Evolutionary conservation across 2,329 filamentous ascomycete genomes (phyloP).

Genomic region (Pseudogymnoascus sp.): DNA sequence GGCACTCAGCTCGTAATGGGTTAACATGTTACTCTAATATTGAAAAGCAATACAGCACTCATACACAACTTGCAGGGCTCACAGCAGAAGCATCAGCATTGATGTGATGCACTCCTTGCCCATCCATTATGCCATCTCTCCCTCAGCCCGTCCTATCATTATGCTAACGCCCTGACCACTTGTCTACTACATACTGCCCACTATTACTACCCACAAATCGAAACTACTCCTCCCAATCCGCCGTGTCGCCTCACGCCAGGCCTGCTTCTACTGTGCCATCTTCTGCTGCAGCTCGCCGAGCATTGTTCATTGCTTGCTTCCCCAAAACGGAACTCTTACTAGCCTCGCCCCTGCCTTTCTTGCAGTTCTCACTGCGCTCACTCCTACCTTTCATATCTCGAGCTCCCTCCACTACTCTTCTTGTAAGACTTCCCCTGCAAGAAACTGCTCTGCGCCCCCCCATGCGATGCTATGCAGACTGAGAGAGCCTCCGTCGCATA

Average conservation of each 20-base stretch:
- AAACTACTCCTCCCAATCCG: background rate
- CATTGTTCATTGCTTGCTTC: background rate
- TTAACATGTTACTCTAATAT: too few species aligned
- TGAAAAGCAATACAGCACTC: too few species aligned
- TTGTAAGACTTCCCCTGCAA: background rate
- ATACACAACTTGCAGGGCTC: background rate
- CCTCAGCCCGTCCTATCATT: constrained; percentile 2
- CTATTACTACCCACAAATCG: background rate
- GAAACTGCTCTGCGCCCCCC: background rate
- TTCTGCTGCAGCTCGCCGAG: background rate
- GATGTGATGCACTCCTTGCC: background rate
- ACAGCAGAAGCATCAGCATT: constrained; percentile 9
- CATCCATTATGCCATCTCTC: background rate
- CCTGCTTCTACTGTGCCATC: background rate
- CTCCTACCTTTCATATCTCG: background rate
- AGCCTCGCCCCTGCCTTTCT: background rate
- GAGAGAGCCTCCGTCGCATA: constrained; percentile 1
- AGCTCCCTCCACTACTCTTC: background rate
- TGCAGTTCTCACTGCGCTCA: background rate
- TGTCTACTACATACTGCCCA: background rate
- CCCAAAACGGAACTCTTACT: constrained; percentile 3
- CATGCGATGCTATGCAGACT: background rate
- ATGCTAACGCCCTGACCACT: background rate
- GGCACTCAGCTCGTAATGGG: too few species aligned
- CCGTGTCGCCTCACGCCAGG: background rate